These are phyloP conservation scores for Aspergillus sp. DNA, from an alignment of 2,329 filamentous ascomycete genomes.

Conservation along the genomic window DNA sequence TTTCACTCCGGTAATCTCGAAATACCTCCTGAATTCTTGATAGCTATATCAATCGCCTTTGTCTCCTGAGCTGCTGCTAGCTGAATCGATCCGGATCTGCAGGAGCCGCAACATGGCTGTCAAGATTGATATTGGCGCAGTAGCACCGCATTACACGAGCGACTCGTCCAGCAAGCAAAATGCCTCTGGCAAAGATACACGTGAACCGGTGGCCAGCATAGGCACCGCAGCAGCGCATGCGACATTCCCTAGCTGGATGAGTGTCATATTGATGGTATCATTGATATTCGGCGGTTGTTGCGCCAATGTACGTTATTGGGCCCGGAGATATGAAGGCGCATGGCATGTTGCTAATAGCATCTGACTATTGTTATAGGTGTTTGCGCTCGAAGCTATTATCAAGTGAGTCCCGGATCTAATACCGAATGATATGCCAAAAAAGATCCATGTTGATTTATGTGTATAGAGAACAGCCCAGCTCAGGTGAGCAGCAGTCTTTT, in stretches of 20 bases:
- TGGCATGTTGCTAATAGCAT: constrained; percentile 15
- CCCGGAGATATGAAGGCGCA: background rate
- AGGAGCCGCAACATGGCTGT: too few species aligned
- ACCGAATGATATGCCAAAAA: background rate
- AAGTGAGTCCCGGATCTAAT: constrained; percentile 54
- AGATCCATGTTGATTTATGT: constrained; percentile 6
- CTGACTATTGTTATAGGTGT: constrained; percentile 53
- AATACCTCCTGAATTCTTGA: too few species aligned
- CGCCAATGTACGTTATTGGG: constrained; percentile 61
- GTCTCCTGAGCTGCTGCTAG: too few species aligned
- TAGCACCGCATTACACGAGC: background rate
- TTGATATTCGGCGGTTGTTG: constrained; percentile 96
- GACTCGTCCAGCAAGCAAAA: background rate
- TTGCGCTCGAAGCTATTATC: constrained; percentile 87
- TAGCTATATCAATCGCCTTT: too few species aligned
- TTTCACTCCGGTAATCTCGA: too few species aligned
- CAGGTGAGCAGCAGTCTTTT: constrained; percentile 48
- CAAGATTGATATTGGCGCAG: too few species aligned
- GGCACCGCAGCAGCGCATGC: constrained; percentile 23
- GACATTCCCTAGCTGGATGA: constrained; percentile 52
- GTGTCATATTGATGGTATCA: constrained; percentile 59
- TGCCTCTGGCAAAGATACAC: background rate
- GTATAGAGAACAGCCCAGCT: constrained; percentile 67
- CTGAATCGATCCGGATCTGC: too few species aligned
- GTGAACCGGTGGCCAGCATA: constrained; percentile 8